Base-by-base conservation (phyloP, 345 rosid species). In the Rhizophora mangle region DNA sequence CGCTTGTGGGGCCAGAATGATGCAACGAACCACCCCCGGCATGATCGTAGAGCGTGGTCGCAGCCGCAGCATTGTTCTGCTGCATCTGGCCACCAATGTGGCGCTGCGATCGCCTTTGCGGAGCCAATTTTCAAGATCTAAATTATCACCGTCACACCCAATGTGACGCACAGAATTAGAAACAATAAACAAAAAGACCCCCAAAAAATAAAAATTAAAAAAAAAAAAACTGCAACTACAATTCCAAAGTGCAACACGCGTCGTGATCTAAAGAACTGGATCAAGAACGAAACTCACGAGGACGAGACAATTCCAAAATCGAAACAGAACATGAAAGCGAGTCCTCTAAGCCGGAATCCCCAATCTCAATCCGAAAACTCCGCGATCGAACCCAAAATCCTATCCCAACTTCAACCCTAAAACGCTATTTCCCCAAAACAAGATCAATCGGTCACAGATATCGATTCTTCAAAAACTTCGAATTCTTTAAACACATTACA, bases 81-180 rank as follows among this genome's bases (percentile, higher is more conserved):
- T 89, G 98, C 99, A 92, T 83, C 85, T 92, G 98, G 92, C 99
- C 98, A 72, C 97, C 96, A 86, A 82, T 80, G 97, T 74, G 99
- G 96, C 99, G 99, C 90, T 95, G 98, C 67, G 97, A 92, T 79
- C 99, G 92, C 85, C 90, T 95, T 85, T 90, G 98, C 51, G 99
- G 98, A 85, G 98, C 99, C 98, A 95, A 95, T 83, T 95, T 88
- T 79, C 80, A 79, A 82, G 88, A 90, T 95, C 88, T 82, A 79
- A 54, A 73, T 78, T 30, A 75, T 60, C 85, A 71, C 82, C 80
- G 69, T 87, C 86, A 78, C 85, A 26, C 49, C 20, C 66, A 34
- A 56, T 26, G 61, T 56, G 18, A 60, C 13, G 6, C 29, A 56
- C 29, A 24, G 30, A 56, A 56, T 27, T 24, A 56, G 16, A 56